A percentile compares a stretch with the other conserved stretches of the same genome.
phyloP scores from a whole-genome alignment of 164 flowering plant species.

The Piper longum region DNA sequence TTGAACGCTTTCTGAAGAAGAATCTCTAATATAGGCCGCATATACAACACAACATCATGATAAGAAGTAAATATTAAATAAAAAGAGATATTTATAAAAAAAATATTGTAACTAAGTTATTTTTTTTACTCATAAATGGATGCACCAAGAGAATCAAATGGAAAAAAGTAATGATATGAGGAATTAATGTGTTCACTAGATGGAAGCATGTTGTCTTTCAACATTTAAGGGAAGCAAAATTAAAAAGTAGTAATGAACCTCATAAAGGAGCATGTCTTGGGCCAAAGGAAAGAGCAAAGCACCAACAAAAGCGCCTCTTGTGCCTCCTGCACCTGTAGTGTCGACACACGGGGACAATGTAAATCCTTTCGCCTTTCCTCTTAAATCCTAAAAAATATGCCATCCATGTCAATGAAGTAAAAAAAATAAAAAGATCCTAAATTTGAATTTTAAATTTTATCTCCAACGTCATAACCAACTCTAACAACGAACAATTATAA shows the following conservation, averaged over 20 bases:
- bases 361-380: slow-evolving; percentile 41
- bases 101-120: too few species aligned
- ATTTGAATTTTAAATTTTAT: not conserved
- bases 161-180: not conserved
- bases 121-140: not conserved
- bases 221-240: too few species aligned
- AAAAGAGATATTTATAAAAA: too few species aligned
- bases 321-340: slow-evolving; percentile 64
- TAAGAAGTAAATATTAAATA: too few species aligned
- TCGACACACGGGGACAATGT: slow-evolving; percentile 41
- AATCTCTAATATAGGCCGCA: too few species aligned
- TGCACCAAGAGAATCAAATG: not conserved
- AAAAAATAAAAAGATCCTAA: not conserved
- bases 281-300: slow-evolving; percentile 28
- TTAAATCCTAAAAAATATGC: slow-evolving; percentile 28
- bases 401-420: not conserved
- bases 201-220: too few species aligned
- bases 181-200: too few species aligned
- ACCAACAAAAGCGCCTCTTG: slow-evolving; percentile 57
- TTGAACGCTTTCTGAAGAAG: too few species aligned
- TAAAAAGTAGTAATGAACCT: not conserved
- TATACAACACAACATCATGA: too few species aligned
- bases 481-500: too few species aligned
- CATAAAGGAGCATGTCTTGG: slow-evolving; percentile 7
- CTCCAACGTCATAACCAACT: too few species aligned